Percentiles rank a stretch among this genome's conserved stretches.
phyloP scores from a whole-genome alignment of 768 basidiomycete species.

The Tricholoma sp. region DNA sequence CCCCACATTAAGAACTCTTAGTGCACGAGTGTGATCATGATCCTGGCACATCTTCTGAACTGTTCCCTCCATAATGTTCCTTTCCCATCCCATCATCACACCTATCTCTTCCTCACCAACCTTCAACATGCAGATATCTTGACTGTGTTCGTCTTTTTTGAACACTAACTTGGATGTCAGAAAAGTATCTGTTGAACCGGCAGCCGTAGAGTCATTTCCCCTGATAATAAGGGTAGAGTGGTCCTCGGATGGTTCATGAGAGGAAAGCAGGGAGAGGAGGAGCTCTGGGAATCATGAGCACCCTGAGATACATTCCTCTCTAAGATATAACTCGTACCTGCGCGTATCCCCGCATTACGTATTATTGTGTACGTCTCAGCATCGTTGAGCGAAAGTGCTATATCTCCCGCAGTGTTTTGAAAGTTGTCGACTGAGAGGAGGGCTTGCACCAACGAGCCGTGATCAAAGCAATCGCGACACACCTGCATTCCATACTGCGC shows the following conservation, averaged over 20 bases:
- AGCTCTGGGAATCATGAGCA: constrained; percentile 45
- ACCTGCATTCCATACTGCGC: constrained; percentile 92
- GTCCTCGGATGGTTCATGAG: constrained; percentile 31
- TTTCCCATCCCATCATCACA: constrained; percentile 99
- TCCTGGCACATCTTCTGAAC: constrained; percentile 56
- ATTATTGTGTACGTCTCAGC: constrained; percentile 68
- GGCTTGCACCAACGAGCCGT: constrained; percentile 1
- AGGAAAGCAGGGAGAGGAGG: constrained; percentile 58
- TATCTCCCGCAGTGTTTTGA: constrained; percentile 83
- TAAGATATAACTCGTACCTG: constrained; percentile 43
- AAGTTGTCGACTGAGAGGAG: constrained; percentile 60
- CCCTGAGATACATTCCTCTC: not conserved
- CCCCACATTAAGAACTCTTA: constrained; percentile 84
- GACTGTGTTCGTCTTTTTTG: constrained; percentile 63
- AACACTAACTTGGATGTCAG: constrained; percentile 67
- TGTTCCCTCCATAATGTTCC: constrained; percentile 79
- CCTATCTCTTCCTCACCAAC: constrained; percentile 76
- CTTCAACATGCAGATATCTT: constrained; percentile 75
- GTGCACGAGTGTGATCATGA: constrained; percentile 42
- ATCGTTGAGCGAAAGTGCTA: constrained; percentile 85
- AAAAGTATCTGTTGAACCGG: constrained; percentile 63
- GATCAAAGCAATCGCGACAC: constrained; percentile 12
- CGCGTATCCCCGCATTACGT: constrained; percentile 88
- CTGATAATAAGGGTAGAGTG: constrained; percentile 38
- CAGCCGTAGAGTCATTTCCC: constrained; percentile 48